Evolutionary conservation across 176 grass and related monocot species (phyloP), one percentile per base, ranked within the genome.

Genomic region (Urochloa ruziziensis): DNA sequence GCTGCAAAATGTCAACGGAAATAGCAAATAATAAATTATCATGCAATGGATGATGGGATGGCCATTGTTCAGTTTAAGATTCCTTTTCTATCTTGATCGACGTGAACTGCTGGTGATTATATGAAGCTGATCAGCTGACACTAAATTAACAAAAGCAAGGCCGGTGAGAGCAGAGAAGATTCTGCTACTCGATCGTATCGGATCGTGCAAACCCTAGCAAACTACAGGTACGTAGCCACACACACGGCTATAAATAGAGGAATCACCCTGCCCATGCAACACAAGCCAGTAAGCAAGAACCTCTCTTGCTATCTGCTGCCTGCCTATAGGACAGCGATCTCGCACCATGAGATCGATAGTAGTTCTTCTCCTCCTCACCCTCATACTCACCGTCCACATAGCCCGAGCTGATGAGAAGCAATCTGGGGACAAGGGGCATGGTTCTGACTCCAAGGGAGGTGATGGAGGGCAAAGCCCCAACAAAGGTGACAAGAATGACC

Each of bases 241-340:
- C 42, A 43, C 14, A 48, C 68, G 8, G 24, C 56, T 88, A 74
- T 84, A 89, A 74, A 80, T 84, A 79, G 48, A 71, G 7, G 51
- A 35, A 51, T 51, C 3, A 6, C 10, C 2, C 47, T 11, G 9
- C 1, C 47, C 12, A 37, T 74, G 51, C 21, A 79, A 44, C 81
- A 74, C 12, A 88, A 54, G 62, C 74, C 58, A 77, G 70, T n/a
- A 24, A 36, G 48, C 44, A 40, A 15, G 19, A 70, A 49, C 56
- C 75, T 44, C 34, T 11, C 84, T 46, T 47, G 47, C 44, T 57
- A 18, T 15, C 28, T 30, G 54, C 63, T 62, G 34, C 4, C 63
- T 62, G 34, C 4, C 19, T 23, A 12, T 44, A 58, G 17, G 74
- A 32, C 14, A 80, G 67, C 48, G 59, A 74, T 67, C 59, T 84